phyloP scores from a whole-genome alignment of 305 asterid species.

The Fraxinus nigra region DNA sequence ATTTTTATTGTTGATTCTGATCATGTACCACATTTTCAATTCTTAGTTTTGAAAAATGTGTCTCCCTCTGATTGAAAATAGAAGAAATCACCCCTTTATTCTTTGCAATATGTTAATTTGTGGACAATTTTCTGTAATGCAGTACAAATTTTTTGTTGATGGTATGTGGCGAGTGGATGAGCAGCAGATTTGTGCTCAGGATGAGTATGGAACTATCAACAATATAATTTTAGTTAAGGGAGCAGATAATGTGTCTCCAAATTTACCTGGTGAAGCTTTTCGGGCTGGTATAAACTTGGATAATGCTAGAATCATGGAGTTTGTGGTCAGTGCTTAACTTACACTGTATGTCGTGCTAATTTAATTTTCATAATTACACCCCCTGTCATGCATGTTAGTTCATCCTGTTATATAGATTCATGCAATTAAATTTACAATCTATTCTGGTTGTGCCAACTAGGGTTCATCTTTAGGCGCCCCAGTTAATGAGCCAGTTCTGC shows the following conservation, averaged over 20 bases:
- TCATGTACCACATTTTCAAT: background rate
- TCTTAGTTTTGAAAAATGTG: background rate
- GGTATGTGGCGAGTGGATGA: slow-evolving; percentile 59
- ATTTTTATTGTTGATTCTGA: background rate
- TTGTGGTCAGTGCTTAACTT: slow-evolving; percentile 32
- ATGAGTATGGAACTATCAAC: slow-evolving; percentile 49
- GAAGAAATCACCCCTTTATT: background rate
- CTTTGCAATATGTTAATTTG: background rate
- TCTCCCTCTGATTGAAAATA: background rate
- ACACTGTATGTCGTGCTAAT: background rate
- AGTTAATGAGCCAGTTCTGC: slow-evolving; percentile 25
- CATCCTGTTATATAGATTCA: background rate
- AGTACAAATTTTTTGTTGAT: slow-evolving; percentile 72
- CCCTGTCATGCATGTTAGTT: background rate
- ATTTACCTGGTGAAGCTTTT: slow-evolving; percentile 25
- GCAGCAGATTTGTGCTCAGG: slow-evolving; percentile 48
- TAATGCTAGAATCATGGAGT: slow-evolving; percentile 12
- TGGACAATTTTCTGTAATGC: slow-evolving; percentile 21
- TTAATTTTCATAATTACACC: background rate
- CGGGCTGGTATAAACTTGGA: slow-evolving; percentile 19
- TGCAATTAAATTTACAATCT: background rate
- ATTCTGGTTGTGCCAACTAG: slow-evolving; percentile 32
- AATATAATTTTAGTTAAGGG: slow-evolving; percentile 43
- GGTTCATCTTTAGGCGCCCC: slow-evolving; percentile 38
- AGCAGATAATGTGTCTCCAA: slow-evolving; percentile 25